A percentile compares a stretch with the other conserved stretches of the same genome.
phyloP scores from a whole-genome alignment of 768 basidiomycete genomes.

The Mycena vulgaris region DNA sequence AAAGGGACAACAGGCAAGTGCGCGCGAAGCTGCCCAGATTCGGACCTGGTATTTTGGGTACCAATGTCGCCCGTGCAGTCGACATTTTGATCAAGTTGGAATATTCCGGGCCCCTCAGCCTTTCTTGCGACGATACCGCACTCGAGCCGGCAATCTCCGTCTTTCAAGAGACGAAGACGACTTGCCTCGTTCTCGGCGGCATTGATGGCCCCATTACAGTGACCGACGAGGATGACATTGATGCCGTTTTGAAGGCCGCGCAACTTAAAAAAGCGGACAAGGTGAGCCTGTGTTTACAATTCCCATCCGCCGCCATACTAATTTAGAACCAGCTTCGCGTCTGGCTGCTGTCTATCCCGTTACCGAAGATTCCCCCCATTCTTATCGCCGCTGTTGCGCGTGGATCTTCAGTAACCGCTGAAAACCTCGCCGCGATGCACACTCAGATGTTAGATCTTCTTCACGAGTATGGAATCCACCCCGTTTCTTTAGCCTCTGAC shows the following conservation, averaged over 20 bases:
- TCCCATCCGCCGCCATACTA: too few species aligned
- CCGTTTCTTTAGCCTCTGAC: conserved; percentile 53
- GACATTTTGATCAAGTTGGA: conserved; percentile 16
- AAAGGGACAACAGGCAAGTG: conserved; percentile 1
- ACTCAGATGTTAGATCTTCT: conserved; percentile 45
- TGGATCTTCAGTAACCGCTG: conserved; percentile 35
- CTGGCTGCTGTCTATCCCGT: not conserved
- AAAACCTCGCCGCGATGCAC: conserved; percentile 32
- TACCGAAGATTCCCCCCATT: conserved; percentile 49
- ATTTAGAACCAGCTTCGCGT: conserved; percentile 15
- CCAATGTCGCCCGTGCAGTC: conserved; percentile 23
- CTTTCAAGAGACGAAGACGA: too few species aligned
- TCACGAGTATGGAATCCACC: conserved; percentile 37
- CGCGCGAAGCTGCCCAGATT: conserved; percentile 32
- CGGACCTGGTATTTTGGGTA: conserved; percentile 26
- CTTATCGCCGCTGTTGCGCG: conserved; percentile 56
- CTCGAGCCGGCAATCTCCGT: too few species aligned
- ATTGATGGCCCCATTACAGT: conserved; percentile 31
- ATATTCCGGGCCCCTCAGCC: too few species aligned
- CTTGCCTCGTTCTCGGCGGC: conserved; percentile 36
- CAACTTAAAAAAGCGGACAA: conserved; percentile 36
- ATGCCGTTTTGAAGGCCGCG: conserved; percentile 27
- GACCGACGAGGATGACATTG: conserved; percentile 24
- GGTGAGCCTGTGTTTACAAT: conserved; percentile 24
- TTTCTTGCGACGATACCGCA: too few species aligned